Conservation (phyloP, 2,329 filamentous ascomycete genomes). For the Claviceps pazoutovae region DNA sequence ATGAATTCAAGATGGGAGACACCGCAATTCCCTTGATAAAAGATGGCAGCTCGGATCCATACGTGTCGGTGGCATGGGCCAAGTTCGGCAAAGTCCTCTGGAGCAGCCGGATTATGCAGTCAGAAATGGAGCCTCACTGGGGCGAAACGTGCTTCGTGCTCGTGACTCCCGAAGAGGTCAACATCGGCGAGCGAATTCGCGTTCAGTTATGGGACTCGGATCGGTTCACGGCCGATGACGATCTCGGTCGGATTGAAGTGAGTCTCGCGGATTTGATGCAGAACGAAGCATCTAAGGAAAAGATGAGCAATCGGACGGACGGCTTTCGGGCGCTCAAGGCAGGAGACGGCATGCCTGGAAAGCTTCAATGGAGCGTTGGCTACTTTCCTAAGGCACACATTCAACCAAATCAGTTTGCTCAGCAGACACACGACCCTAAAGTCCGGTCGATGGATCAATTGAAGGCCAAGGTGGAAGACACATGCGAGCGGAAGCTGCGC, state of each 20-base stretch:
- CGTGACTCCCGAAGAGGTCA: constrained; percentile 56
- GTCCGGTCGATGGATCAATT: constrained; percentile 45
- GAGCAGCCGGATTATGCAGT: constrained; percentile 47
- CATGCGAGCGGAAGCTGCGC: constrained; percentile 47
- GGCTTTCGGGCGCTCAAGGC: constrained; percentile 50
- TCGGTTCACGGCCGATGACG: constrained; percentile 57
- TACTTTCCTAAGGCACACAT: constrained; percentile 57
- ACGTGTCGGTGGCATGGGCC: constrained; percentile 61
- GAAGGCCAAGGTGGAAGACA: constrained; percentile 38
- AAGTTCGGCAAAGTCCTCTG: constrained; percentile 57
- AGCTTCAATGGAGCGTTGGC: constrained; percentile 54
- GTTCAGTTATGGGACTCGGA: constrained; percentile 68
- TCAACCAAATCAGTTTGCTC: constrained; percentile 44
- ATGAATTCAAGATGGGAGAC: constrained; percentile 60
- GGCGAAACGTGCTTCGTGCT: constrained; percentile 56
- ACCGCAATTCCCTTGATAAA: constrained; percentile 44
- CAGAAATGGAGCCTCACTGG: constrained; percentile 56
- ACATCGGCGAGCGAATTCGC: constrained; percentile 55
- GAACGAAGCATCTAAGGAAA: constrained; percentile 41
- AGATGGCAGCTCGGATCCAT: constrained; percentile 51
- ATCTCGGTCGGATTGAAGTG: constrained; percentile 59
- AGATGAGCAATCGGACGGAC: constrained; percentile 49
- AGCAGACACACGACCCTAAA: constrained; percentile 44
- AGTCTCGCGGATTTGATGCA: constrained; percentile 52
- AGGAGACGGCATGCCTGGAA: constrained; percentile 55